Evolutionary conservation across 1,284 basidiomycete species (phyloP).

Genomic region (Trichosporon coremiiforme): DNA sequence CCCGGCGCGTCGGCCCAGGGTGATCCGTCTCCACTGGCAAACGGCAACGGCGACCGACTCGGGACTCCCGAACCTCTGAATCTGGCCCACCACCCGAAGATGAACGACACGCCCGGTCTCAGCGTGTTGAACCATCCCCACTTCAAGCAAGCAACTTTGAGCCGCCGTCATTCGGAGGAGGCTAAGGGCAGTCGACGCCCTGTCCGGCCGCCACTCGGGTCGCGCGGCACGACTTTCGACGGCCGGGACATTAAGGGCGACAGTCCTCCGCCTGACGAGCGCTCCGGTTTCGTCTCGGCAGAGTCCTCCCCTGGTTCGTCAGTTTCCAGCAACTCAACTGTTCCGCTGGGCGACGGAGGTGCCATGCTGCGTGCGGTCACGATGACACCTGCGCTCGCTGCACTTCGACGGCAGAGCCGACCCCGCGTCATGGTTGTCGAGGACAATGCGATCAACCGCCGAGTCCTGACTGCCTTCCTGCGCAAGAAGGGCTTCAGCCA

Average conservation of each 20-base stretch:
- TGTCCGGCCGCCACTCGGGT: not conserved
- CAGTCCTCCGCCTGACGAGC: not conserved
- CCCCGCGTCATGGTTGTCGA: slow-evolving; percentile 74
- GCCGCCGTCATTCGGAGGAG: slow-evolving; percentile 21
- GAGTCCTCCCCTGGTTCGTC: not conserved
- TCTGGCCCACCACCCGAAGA: not conserved
- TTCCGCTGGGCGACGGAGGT: slow-evolving; percentile 59
- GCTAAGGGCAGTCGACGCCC: not conserved
- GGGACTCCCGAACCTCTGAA: not conserved
- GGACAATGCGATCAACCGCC: slow-evolving; percentile 67
- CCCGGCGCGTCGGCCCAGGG: not conserved
- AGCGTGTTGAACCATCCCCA: not conserved
- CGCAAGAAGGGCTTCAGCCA: slow-evolving; percentile 69
- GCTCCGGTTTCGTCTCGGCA: not conserved
- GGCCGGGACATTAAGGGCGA: not conserved
- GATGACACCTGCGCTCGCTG: slow-evolving; percentile 50
- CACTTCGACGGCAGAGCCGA: not conserved
- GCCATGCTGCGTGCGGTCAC: slow-evolving; percentile 58
- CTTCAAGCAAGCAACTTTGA: slow-evolving; percentile 8
- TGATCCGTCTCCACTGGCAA: not conserved
- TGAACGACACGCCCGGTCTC: not conserved
- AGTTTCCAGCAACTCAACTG: slow-evolving; percentile 41
- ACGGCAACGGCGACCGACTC: not conserved
- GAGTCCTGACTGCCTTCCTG: slow-evolving; percentile 73
- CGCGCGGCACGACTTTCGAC: not conserved